Evolutionary conservation across 2,329 filamentous ascomycete species (phyloP), one percentile per base, ranked within the genome.

Genomic region (Botrytis deweyae): DNA sequence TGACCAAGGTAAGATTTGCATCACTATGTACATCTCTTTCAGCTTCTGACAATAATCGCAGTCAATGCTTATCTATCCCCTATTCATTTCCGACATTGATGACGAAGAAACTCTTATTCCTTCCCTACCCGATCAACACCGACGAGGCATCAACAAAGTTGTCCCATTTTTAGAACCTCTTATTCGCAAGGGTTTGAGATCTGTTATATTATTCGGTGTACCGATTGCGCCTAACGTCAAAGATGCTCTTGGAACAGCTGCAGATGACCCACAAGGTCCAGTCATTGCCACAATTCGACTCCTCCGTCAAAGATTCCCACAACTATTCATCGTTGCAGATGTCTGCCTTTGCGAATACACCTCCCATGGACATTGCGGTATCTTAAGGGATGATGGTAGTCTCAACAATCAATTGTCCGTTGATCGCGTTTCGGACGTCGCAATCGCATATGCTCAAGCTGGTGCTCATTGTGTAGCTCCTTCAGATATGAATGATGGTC

Each of bases 291-390:
- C 90, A 66, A 98, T 98, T 81, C 92, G 92, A 69, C 88, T 98
- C 44, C 87, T 99, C 73, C 92, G 94, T 78, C 89, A 93, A 77
- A 88, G 90, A 58, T 98, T 98, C 83, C 96, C 96, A 3, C 90
- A 94, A 76, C 88, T 99, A 75, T 98, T 97, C 85, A 93, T 99
- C 79, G 91, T 92, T 78, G 90, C 92, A 75, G 96, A 99, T 82
- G 96, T 99, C 74, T 98, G 96, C 81, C 91, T 99, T 12, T 99
- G 96, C 88, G 96, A 99, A 84, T 99, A 99, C 85, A 99, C 96
- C 0, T 96, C 93, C 10, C 96, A 99, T 83, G 96, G 96, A 63
- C 96, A 99, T 86, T 99, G 96, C 82, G 96, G 96, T 71, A 98
- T 99, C 79, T 88, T 99, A 64, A 90, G 94, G 73, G 94, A 98